Evolutionary conservation across 371 early-diverging fungal species (phyloP), one percentile per base, ranked within the genome.

Genomic region (Saksenaea vasiformis): DNA sequence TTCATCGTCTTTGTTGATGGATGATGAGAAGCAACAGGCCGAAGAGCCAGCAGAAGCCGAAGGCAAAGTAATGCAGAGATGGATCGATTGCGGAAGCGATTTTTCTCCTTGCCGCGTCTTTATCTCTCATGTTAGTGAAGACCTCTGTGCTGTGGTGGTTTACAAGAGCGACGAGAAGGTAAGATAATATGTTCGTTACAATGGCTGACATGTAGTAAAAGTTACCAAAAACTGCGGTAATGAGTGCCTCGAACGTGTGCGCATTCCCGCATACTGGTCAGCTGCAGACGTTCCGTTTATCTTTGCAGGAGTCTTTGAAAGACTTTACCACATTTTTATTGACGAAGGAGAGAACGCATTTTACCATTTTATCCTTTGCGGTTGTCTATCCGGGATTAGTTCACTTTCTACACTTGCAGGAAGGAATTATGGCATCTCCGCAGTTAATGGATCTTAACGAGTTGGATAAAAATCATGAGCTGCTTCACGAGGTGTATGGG

Each of bases 321-420:
- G 83, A 82, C 60, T 82, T 79, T 47, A 44, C 69, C 13, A 35
- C 72, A 0, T 82, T 79, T 64, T 41, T 82, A 22, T 35, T 79
- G 35, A 79, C 75, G 26, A 82, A 79, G 28, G 83, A 75, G 61
- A 51, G 70, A 17, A 75, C 80, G 0, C 83, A 82, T 61, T 82
- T 82, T 22, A 74, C 83, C 9, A 74, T 76, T 54, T 61, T 79
- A 3, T 82, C 83, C 0, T 78, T 78, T 60, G 68, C 72, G 2
- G 58, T 69, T 10, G 62, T 57, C 4, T 82, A 76, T 63, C 83
- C 83, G 19, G 83, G 83, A 0, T 56, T 82, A 2, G 60, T 79
- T n/a, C 83, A 82, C 54, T 82, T 79, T 65, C 56, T 79, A 4
- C 71, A 78, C 60, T 44, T 76, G 11, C 36, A 74, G n/a, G 53